Evolutionary conservation across 352 stramenopile genomes (phyloP), one percentile per base, ranked within the genome.

Genomic region (Phytophthora constricta): DNA sequence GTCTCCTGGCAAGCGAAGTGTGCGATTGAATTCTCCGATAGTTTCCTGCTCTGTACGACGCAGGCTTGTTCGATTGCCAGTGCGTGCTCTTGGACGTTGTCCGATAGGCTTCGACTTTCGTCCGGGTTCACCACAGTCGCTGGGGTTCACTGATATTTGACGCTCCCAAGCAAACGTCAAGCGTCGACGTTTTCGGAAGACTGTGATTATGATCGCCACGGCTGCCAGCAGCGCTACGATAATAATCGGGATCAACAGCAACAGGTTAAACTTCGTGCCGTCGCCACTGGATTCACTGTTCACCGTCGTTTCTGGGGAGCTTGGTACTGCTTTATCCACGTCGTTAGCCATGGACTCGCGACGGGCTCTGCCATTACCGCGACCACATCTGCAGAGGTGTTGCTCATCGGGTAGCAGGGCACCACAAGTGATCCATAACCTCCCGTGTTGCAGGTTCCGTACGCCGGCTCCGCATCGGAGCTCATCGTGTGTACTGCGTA

Each of bases 371-470:
- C 56, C 67, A 75, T 75, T 9, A 75, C 56, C 1, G 62, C 56
- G 26, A 75, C 56, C 10, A 75, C 42, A 37, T 75, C 67, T 0
- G 62, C 37, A 2, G 67, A 75, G 4, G 67, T 71, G 46, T 68
- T 68, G 9, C 43, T 50, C 41, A 68, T 56, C 19, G 58, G 46
- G 28, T 86, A 80, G 27, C 78, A 86, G 3, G 78, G 78, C 4
- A 86, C 60, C 3, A 84, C 68, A 8, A 82, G 41, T 2, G 78
- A 82, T 4, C 74, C 57, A 27, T 77, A 84, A 7, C 66, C 65
- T 1, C 34, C 62, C 47, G 54, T 47, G 23, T 65, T 68, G 33
- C 78, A 86, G 3, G 58, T 67, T 7, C 65, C 61, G 49, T 70
- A 73, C 50, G 73, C 59, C 23, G 70, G 65, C 41, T 81, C 69